Base-by-base conservation (phyloP, 495 filamentous ascomycete genomes). In the Physcia stellaris region DNA sequence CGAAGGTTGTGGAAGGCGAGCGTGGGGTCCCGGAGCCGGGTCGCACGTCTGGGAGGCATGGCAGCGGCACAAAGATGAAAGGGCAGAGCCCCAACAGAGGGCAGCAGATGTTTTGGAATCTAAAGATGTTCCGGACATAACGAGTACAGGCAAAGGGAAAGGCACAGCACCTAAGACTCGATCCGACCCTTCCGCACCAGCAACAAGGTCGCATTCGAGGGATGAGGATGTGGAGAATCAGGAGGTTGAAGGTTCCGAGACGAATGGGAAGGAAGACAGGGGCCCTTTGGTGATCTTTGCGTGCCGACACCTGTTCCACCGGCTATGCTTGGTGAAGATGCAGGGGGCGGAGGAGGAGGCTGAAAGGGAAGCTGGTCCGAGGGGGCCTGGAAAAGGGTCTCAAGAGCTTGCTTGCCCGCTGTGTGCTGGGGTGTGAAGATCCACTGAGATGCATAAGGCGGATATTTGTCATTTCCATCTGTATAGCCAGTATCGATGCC, bases 1-100 rank as follows among this genome's bases (percentile, higher is more conserved):
- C 48, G 90, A 94, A 53, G 73, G 75, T 6, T 99, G 90, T 40
- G 77, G 78, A 20, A 71, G 71, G 44, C 66, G 86, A 15, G 74
- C 86, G 2, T 99, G 90, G 90, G 90, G 90, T 0, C 85, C 85
- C 2, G 86, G 86, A 2, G 81, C 82, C 13, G 79, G 83, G 1
- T 73, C 77, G 2, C 65, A 75, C 34, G 69, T 88, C 15, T 95
- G 84, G 65, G 71, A 80, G 24, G 79, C 75, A 6, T 95, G 85
- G 86, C 75, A 85, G 54, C 64, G 66, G 39, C 68, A 63, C 36
- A 72, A 80, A 49, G 58, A 61, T 20, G 45, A 42, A 23, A 7
- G 54, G 61, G n/a, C 51, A 53, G 11, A 57, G 62, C 21, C 51
- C 57, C 32, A 59, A 52, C 39, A 54, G 56, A 21, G 47, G 57